Evolutionary conservation across 2,329 filamentous ascomycete genomes (phyloP), one percentile per base, ranked within the genome.

Genomic region (Metarhizium humberi): DNA sequence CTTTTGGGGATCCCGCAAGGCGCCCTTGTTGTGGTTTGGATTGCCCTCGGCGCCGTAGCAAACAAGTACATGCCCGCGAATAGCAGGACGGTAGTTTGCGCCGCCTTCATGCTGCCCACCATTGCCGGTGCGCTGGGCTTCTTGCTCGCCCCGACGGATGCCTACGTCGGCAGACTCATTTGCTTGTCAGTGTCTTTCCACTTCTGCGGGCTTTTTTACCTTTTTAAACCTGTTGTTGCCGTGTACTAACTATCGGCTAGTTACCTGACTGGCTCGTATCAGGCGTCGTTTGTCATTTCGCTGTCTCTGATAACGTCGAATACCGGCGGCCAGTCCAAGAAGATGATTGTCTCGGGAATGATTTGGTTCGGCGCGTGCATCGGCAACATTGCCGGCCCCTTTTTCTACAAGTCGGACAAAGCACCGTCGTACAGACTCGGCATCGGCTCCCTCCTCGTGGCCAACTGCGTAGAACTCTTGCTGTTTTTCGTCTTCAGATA

Each of bases 321-420:
- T 60, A 75, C 73, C 0, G 75, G 71, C 1, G 81, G 81, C 0
- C 79, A 83, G 58, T 82, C 80, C 1, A 85, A 85, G 64, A 84
- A 86, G 63, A 80, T 85, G 49, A 78, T 84, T 30, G 81, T 81
- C n/a, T 83, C 82, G 25, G 81, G 78, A 1, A 76, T 82, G 55
- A 72, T 84, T 2, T 84, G 82, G 68, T 71, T 85, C 10, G 80
- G 79, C 0, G 80, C 80, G 55, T 84, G 80, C 61, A 74, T 78
- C 1, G 82, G 81, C 5, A 85, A 85, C 61, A 82, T 85, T 46
- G 76, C 75, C 4, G 78, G 81, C 0, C 83, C 83, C 0, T 84
- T 85, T 66, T 85, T 85, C 68, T 86, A 84, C 66, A 77, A 77
- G 52, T 67, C 74, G 0, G 62, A 72, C n/a, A 79, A 86, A 59